Evolutionary conservation across 352 stramenopile genomes (phyloP).

Genomic region (Phytophthora aleatoria): DNA sequence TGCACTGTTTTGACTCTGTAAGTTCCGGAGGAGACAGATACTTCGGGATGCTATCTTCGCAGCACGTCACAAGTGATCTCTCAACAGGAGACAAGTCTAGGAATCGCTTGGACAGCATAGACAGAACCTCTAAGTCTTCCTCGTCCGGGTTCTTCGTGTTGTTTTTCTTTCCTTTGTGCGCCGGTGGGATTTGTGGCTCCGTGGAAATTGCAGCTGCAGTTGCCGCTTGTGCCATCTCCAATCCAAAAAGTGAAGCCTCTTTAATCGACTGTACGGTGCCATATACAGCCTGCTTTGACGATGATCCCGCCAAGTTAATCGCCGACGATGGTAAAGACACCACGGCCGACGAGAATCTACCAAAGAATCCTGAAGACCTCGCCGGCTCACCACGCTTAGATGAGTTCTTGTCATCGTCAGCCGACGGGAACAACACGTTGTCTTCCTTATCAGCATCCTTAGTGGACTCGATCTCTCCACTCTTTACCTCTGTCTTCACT

Average conservation of each 20-base stretch:
- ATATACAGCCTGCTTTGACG: constrained; percentile 70
- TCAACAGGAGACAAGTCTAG: constrained; percentile 76
- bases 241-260: constrained; percentile 72
- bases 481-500: not conserved
- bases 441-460: constrained; percentile 19
- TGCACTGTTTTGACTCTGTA: constrained; percentile 66
- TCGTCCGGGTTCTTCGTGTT: constrained; percentile 13
- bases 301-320: constrained; percentile 63
- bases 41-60: constrained; percentile 47
- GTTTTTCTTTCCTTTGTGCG: constrained; percentile 13
- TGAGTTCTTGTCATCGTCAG: constrained; percentile 23
- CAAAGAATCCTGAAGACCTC: constrained; percentile 57
- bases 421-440: constrained; percentile 28
- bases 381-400: constrained; percentile 25
- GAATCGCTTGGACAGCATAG: constrained; percentile 80
- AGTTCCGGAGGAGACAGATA: constrained; percentile 69
- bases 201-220: constrained; percentile 61
- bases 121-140: constrained; percentile 48
- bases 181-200: constrained; percentile 44
- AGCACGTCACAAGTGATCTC: constrained; percentile 75
- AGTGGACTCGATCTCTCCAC: constrained; percentile 2
- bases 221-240: constrained; percentile 74
- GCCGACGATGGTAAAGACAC: constrained; percentile 67
- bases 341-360: constrained; percentile 59
- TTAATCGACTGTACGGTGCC: constrained; percentile 77